Percentiles rank a stretch among this genome's conserved stretches.
These are phyloP conservation scores for Neurospora sp. DNA, from an alignment of 2,329 filamentous ascomycete genomes.

Conservation along the genomic window DNA sequence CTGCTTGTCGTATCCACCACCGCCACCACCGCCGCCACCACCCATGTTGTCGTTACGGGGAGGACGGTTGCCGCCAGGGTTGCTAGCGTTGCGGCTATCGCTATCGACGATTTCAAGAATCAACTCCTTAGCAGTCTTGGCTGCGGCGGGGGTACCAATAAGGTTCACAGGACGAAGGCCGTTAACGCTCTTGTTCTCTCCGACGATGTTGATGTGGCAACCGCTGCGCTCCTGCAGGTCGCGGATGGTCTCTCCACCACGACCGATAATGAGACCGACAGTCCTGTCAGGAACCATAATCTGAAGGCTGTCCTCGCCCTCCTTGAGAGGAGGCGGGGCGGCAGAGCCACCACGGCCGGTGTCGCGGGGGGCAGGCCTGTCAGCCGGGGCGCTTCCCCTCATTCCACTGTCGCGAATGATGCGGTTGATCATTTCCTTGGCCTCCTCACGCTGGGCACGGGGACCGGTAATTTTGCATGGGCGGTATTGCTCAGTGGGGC, in stretches of 20 bases:
- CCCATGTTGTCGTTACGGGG: conserved; percentile 30
- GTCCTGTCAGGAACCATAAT: conserved; percentile 94
- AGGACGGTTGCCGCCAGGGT: conserved; percentile 20
- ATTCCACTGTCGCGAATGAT: conserved; percentile 82
- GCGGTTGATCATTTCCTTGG: conserved; percentile 72
- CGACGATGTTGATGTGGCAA: conserved; percentile 94
- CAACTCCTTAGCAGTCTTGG: conserved; percentile 70
- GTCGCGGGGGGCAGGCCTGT: neutral
- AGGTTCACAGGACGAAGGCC: conserved; percentile 83
- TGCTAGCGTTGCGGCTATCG: conserved; percentile 53
- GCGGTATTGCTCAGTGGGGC: conserved; percentile 61
- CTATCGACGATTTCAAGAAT: conserved; percentile 94
- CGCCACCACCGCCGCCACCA: conserved; percentile 30
- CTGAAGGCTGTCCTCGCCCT: conserved; percentile 78
- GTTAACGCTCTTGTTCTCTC: conserved; percentile 86
- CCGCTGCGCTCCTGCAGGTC: conserved; percentile 84
- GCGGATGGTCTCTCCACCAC: conserved; percentile 84
- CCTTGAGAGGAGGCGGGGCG: conserved; percentile 47
- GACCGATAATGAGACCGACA: conserved; percentile 87
- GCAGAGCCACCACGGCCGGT: conserved; percentile 32
- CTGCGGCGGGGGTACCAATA: conserved; percentile 67
- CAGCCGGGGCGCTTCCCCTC: conserved; percentile 21
- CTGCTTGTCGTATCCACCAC: conserved; percentile 52
- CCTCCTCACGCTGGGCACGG: conserved; percentile 61
- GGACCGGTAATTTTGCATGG: conserved; percentile 80